Evolutionary conservation across 768 basidiomycete species (phyloP).

Genomic region (Pulveroboletus ravenelii): DNA sequence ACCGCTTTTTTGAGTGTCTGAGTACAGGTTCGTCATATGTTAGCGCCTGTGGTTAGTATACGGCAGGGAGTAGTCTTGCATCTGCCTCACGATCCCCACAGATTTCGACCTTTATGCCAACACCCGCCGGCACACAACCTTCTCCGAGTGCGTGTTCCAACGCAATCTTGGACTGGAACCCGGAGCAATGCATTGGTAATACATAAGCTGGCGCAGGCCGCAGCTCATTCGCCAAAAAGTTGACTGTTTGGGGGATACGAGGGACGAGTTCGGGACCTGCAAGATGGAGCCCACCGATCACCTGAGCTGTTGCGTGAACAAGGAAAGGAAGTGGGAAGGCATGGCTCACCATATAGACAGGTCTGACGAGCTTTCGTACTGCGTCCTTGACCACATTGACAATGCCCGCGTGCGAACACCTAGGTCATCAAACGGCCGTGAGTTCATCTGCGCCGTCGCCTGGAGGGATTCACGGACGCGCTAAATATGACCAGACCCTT

Average conservation of each 20-base stretch:
- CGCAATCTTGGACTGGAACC: conserved; percentile 71
- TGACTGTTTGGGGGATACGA: conserved; percentile 64
- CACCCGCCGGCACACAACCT: conserved; percentile 73
- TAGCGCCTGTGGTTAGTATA: conserved; percentile 6
- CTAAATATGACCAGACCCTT: conserved; percentile 83
- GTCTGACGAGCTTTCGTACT: conserved; percentile 53
- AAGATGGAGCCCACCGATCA: conserved; percentile 82
- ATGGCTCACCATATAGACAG: conserved; percentile 64
- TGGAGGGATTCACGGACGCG: conserved; percentile 47
- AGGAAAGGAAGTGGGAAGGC: not conserved
- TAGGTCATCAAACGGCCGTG: conserved; percentile 13
- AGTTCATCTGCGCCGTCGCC: not conserved
- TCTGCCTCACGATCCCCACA: conserved; percentile 45
- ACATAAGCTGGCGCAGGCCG: conserved; percentile 62
- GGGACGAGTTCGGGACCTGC: conserved; percentile 60
- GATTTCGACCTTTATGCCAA: conserved; percentile 62
- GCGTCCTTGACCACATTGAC: conserved; percentile 79
- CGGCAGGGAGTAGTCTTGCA: conserved; percentile 19
- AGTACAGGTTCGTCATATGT: not conserved
- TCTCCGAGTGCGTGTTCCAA: conserved; percentile 67
- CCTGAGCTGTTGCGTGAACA: conserved; percentile 34
- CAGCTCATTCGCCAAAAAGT: conserved; percentile 60
- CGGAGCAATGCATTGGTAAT: conserved; percentile 83
- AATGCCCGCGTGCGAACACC: conserved; percentile 78
- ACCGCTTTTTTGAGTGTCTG: not conserved